Evolutionary conservation across 257 asterid species (phyloP), one percentile per base, ranked within the genome.

Genomic region (Catharanthus roseus): DNA sequence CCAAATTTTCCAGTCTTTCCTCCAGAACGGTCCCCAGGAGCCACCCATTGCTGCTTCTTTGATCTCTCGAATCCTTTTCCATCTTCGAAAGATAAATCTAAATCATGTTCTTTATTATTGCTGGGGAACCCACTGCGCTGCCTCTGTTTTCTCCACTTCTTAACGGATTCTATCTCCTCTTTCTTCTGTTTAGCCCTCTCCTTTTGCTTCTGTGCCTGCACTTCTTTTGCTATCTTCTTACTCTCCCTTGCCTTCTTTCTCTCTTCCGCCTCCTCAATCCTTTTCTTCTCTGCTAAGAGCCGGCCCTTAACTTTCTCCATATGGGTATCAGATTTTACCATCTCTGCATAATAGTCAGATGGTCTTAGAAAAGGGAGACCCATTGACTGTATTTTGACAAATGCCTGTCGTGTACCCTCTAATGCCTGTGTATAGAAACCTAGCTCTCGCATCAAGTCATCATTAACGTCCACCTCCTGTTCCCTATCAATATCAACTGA

Each of bases 71-170:
- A 91, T 13, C 81, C 47, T 41, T 82, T 88, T 6, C 90, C 97
- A 53, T 90, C 96, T 39, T 86, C 89, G 74, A 93, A 89, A 51
- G 84, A 86, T 64, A 81, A 77, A 75, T 87, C 82, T 51, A 86
- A 60, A 53, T 86, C 96, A 8, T 78, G 79, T n/a, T 83, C 82
- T 42, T 84, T 81, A n/a, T 81, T 91, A 10, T 62, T 81, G 10
- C 24, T 78, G 12, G 88, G 75, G 70, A 84, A 91, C 9, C 96
- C 99, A 33, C 80, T 84, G 77, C 79, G 91, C 76, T 91, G 92
- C 86, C 99, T 78, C 33, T 86, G 96, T 79, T 89, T 93, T 82
- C 97, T 87, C 97, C 97, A 93, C 81, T 91, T 89, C 80, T 93
- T 93, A 23, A 93, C 96, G 16, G 95, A 84, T 72, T 95, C 99